Base-by-base conservation (phyloP, 495 filamentous ascomycete genomes). In the Rhypophila decipiens region DNA sequence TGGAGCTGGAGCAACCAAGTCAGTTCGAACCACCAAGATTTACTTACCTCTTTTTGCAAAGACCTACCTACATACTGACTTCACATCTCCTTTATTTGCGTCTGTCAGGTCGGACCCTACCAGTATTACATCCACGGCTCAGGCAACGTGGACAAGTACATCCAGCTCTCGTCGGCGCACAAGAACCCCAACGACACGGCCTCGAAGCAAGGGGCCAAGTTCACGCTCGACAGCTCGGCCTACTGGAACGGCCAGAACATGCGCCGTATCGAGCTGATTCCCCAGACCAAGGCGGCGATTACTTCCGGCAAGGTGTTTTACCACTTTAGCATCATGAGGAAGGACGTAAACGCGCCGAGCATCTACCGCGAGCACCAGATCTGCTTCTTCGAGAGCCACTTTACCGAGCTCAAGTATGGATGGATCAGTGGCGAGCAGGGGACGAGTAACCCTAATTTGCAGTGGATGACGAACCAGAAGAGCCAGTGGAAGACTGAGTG, bases 81-180 rank as follows among this genome's bases (percentile, higher is more conserved):
- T n/a, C n/a, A n/a, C n/a, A n/a, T n/a, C n/a, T n/a, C n/a, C n/a
- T n/a, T n/a, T n/a, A n/a, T n/a, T n/a, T n/a, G n/a, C n/a, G n/a
- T n/a, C n/a, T n/a, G n/a, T n/a, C n/a, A n/a, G n/a, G 77, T 84
- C 50, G 79, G 79, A 2, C 76, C 80, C 1, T 87, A 79, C 63
- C 82, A 86, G 56, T 86, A 84, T 71, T 86, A 87, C 65, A 87
- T 86, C 63, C 78, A 84, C 66, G 81, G 81, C 10, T 63, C 63
- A 13, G 72, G 67, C 8, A 20, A 60, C 4, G 77, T 82, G 0
- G 65, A 69, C 34, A 65, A 78, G 46, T 84, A 84, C 55, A 70
- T 84, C 19, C 70, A 69, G 24, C 65, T 83, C 0, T 70, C 63
- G 11, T 31, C 56, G 4, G 42, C 49, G 27, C 78, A 70, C 72